phyloP scores from a whole-genome alignment of 306 rosid species.

The Cicer bijugum region DNA sequence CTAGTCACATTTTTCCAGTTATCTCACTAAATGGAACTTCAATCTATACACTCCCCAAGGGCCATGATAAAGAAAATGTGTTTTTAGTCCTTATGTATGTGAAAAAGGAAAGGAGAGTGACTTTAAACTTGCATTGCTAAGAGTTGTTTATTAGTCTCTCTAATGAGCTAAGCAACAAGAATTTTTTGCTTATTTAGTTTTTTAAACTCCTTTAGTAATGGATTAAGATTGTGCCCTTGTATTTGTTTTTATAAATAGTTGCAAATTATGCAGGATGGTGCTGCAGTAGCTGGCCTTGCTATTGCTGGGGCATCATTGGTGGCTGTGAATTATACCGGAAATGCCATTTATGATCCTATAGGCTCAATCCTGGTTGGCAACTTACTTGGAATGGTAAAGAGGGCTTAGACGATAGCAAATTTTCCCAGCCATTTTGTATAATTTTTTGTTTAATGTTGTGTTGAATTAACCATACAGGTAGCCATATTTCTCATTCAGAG shows the following conservation, averaged over 20 bases:
- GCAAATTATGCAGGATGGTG: slow-evolving; percentile 87
- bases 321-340: slow-evolving; percentile 83
- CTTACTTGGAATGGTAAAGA: slow-evolving; percentile 93
- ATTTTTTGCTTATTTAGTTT: slow-evolving; percentile 33
- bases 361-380: slow-evolving; percentile 94
- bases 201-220: not conserved
- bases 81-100: slow-evolving; percentile 24
- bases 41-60: slow-evolving; percentile 8
- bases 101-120: slow-evolving; percentile 1
- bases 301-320: slow-evolving; percentile 94
- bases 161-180: slow-evolving; percentile 25
- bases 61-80: slow-evolving; percentile 32
- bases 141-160: slow-evolving; percentile 31
- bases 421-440: slow-evolving; percentile 28
- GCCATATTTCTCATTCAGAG: slow-evolving; percentile 98
- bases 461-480: slow-evolving; percentile 64
- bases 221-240: slow-evolving; percentile 19
- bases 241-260: slow-evolving; percentile 27
- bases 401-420: slow-evolving; percentile 41
- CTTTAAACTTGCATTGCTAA: slow-evolving; percentile 19
- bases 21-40: slow-evolving; percentile 14
- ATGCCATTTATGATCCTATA: slow-evolving; percentile 91
- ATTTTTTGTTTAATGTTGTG: slow-evolving; percentile 28
- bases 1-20: slow-evolving; percentile 27
- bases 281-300: slow-evolving; percentile 89